phyloP scores from a whole-genome alignment of 495 filamentous ascomycete genomes.

The Amorphotheca resinae region DNA sequence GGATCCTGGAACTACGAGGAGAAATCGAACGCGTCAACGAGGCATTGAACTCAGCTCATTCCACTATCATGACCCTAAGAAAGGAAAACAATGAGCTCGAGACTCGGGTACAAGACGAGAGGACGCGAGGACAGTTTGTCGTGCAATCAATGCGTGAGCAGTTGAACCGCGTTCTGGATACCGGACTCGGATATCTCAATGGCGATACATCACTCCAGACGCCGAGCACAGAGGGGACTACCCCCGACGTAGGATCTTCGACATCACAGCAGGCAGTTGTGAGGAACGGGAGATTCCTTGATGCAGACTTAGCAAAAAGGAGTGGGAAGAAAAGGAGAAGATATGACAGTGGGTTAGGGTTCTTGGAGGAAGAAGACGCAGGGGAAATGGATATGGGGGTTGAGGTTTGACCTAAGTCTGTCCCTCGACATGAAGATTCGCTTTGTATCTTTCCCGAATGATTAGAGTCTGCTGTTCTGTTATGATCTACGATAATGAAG shows the following conservation, averaged over 20 bases:
- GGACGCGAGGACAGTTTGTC: slow-evolving; percentile 34
- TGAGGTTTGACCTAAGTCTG: background rate
- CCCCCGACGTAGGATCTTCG: background rate
- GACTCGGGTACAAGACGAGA: slow-evolving; percentile 32
- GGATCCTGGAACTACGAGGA: slow-evolving; percentile 27
- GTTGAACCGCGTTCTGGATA: slow-evolving; percentile 27
- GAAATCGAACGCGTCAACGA: slow-evolving; percentile 27
- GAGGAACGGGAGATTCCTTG: slow-evolving; percentile 20
- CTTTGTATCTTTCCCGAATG: background rate
- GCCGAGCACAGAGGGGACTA: background rate
- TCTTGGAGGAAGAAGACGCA: slow-evolving; percentile 47
- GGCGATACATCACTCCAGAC: slow-evolving; percentile 6
- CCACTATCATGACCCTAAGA: slow-evolving; percentile 24
- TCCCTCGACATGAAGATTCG: background rate
- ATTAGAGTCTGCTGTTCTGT: too few relatives aligned
- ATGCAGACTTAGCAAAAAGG: slow-evolving; percentile 22
- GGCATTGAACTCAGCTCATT: slow-evolving; percentile 26
- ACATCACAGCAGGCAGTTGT: background rate
- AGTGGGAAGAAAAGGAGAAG: slow-evolving; percentile 31
- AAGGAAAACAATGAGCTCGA: slow-evolving; percentile 25
- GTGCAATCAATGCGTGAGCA: slow-evolving; percentile 38
- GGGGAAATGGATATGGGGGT: background rate
- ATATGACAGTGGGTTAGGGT: slow-evolving; percentile 50
- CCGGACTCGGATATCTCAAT: slow-evolving; percentile 23
- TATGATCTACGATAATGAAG: too few relatives aligned